phyloP scores from a whole-genome alignment of 768 basidiomycete genomes.

The Amanita polypyramis region DNA sequence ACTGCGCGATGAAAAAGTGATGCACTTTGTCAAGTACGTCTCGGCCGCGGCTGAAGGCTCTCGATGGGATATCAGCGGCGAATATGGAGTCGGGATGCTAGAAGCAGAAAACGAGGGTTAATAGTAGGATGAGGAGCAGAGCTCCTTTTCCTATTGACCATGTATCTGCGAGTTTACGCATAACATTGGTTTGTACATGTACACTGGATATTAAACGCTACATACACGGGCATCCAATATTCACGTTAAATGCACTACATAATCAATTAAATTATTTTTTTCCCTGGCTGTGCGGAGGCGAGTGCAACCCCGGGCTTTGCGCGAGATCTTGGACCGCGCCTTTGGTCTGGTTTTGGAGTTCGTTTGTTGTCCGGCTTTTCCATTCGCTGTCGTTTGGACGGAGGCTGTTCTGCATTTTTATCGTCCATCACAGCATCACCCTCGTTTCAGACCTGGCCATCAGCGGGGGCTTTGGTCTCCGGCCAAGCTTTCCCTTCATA shows the following conservation, averaged over 20 bases:
- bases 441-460: not conserved
- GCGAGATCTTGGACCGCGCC: not conserved
- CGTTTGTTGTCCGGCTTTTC: not conserved
- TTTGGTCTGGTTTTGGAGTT: not conserved
- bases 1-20: constrained; percentile 83
- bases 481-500: not conserved
- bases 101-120: constrained; percentile 40
- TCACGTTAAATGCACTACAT: not conserved
- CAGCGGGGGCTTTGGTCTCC: not conserved
- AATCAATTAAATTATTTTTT: constrained; percentile 56
- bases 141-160: not conserved
- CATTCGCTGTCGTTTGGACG: not conserved
- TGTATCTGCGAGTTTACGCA: no score
- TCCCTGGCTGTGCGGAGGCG: constrained; percentile 61
- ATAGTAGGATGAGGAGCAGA: not conserved
- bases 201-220: not conserved
- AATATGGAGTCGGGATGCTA: constrained; percentile 84
- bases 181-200: not conserved
- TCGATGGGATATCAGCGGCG: constrained; percentile 87
- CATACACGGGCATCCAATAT: not conserved
- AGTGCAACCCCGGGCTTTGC: constrained; percentile 62
- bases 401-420: not conserved
- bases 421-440: not conserved
- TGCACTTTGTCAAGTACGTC: constrained; percentile 94
- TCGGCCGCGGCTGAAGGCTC: constrained; percentile 83